These are phyloP conservation scores for Globisporangium abappressorium DNA, from an alignment of 352 stramenopile genomes.

Conservation along the genomic window DNA sequence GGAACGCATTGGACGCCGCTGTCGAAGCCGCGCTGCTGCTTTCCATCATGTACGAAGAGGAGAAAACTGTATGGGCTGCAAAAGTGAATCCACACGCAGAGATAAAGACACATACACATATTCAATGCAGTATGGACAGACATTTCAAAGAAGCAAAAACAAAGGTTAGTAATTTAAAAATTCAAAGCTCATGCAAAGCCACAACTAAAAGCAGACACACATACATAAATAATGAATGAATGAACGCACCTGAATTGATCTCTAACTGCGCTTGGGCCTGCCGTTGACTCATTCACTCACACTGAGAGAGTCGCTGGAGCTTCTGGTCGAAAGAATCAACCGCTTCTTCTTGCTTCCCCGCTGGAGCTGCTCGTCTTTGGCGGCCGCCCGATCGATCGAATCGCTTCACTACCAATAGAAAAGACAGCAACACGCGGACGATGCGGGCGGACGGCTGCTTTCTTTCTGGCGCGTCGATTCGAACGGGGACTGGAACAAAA, in stretches of 20 bases:
- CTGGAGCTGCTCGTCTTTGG: neutral
- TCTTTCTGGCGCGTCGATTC: conserved; percentile 1
- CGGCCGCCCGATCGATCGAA: neutral
- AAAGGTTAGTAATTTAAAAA: neutral
- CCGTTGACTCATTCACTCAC: conserved; percentile 16
- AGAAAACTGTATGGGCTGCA: conserved; percentile 5
- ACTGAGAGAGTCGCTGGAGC: neutral
- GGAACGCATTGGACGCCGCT: conserved; percentile 10
- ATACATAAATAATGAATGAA: neutral
- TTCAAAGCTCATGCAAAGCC: neutral
- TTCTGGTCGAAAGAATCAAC: neutral
- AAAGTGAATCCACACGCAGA: neutral
- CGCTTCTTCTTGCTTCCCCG: neutral
- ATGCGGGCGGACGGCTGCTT: neutral
- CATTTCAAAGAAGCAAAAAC: neutral
- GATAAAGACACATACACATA: neutral
- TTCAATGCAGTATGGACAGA: neutral
- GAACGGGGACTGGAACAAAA: neutral
- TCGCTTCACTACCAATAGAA: neutral
- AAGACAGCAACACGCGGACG: neutral
- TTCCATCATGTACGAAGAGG: conserved; percentile 21
- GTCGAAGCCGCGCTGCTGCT: conserved; percentile 14
- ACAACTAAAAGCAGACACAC: neutral
- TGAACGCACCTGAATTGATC: conserved; percentile 14
- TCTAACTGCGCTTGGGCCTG: conserved; percentile 13